Evolutionary conservation across 768 basidiomycete species (phyloP), one percentile per base, ranked within the genome.

Genomic region (Podaxis sp.): DNA sequence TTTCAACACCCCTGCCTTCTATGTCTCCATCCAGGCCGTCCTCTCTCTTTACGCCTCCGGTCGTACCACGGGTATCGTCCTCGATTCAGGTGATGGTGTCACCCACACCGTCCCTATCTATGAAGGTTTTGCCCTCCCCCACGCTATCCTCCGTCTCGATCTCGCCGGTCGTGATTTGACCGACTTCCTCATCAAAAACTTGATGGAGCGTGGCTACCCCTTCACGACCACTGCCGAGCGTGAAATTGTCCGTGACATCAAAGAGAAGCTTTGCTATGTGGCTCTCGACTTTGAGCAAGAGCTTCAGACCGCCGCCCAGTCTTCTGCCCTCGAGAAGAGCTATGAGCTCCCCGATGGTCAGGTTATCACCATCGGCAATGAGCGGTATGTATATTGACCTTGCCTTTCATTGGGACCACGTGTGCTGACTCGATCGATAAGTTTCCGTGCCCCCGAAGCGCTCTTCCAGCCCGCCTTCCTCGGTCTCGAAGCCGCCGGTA

Each of bases 91-190:
- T 71, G 95, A 97, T 74, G 95, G 94, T 83, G 94, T 96, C 64
- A 88, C 91, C 58, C 94, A 97, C 83, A 93, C 91, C 28, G 95
- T 97, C 37, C 95, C 95, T 64, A 96, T 97, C 71, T 97, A 96
- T 78, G 95, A 97, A 74, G 95, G 82, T 76, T 96, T 93, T 80
- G 77, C 90, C 46, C 83, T 97, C 48, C 93, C 93, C 48, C 95
- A 97, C 73, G 93, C 95, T 67, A 95, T 97, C 71, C 84, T 88
- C 59, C 89, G 95, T 77, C 82, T 97, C 65, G 95, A 97, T 75
- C 82, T 93, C 69, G 90, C 95, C 62, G 95, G 95, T 64, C 90
- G 95, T 74, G 95, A 97, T 73, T 75, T 97, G 72, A 96, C 95
- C 63, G 87, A 88, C 61, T 87, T 78, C 73, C 75, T 94, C 67